A percentile compares a stretch with the other conserved stretches of the same genome.
These are phyloP conservation scores for Fusarium sp. DNA, from an alignment of 2,329 filamentous ascomycete genomes.

Conservation along the genomic window DNA sequence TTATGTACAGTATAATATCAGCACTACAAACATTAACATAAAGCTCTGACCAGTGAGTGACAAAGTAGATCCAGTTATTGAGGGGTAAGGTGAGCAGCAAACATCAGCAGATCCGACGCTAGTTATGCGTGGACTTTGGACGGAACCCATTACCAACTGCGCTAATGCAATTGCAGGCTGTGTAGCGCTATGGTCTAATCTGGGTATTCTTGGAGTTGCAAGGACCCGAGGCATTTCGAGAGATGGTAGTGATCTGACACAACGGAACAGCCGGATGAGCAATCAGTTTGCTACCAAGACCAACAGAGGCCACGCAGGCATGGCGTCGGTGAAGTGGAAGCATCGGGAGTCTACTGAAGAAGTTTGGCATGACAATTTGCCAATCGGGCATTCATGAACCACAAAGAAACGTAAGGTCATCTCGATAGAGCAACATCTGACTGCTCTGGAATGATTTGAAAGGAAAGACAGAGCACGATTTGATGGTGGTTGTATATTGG, in stretches of 20 bases:
- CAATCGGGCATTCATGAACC: too few relatives aligned
- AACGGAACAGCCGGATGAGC: neutral
- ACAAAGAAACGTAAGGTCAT: fast-evolving
- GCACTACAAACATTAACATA: neutral
- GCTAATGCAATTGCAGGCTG: neutral
- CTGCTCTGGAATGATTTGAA: fast-evolving
- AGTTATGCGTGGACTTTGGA: neutral
- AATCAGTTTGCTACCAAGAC: neutral
- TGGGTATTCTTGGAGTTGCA: neutral
- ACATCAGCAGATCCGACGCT: neutral
- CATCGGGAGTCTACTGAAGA: neutral
- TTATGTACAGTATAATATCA: neutral
- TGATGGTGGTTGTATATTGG: neutral
- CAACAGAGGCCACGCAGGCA: neutral
- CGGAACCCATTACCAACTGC: neutral
- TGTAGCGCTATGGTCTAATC: neutral
- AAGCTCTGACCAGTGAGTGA: neutral
- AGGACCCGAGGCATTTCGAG: neutral
- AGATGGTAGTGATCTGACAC: neutral
- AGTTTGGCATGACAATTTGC: fast-evolving
- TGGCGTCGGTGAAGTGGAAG: neutral
- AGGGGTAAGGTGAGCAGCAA: neutral
- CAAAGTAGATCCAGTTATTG: neutral
- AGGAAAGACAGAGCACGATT: fast-evolving
- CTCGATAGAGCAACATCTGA: fast-evolving